Conservation (phyloP, 352 stramenopile genomes). For the Phytophthora ohioensis region DNA sequence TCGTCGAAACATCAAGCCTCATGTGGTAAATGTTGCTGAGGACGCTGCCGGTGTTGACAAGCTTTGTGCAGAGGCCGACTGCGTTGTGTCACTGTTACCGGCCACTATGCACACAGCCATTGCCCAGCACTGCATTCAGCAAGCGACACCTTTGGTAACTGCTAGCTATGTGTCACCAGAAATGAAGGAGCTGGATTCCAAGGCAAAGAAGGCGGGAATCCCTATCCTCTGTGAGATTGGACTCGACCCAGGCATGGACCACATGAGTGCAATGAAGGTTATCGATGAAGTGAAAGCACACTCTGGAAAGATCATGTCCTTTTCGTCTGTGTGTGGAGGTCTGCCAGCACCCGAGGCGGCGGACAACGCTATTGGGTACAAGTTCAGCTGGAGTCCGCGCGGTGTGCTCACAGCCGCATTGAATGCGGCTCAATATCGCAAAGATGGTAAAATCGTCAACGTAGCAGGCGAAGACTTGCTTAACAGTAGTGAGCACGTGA, state of each 20-base stretch:
- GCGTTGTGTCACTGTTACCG: constrained; percentile 95
- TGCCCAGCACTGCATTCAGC: constrained; percentile 89
- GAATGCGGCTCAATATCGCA: constrained; percentile 92
- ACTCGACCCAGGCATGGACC: constrained; percentile 96
- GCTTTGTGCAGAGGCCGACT: constrained; percentile 85
- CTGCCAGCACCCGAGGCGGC: constrained; percentile 94
- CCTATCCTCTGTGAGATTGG: constrained; percentile 96
- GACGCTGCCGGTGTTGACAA: constrained; percentile 56
- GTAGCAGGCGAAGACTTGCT: constrained; percentile 91
- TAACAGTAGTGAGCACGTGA: constrained; percentile 79
- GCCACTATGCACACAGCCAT: constrained; percentile 94
- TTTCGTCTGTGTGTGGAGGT: constrained; percentile 96
- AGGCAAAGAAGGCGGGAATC: constrained; percentile 82
- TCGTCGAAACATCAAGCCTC: constrained; percentile 70
- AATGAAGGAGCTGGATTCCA: constrained; percentile 88
- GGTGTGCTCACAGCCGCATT: constrained; percentile 94
- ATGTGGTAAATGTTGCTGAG: constrained; percentile 82
- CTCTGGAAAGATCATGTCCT: constrained; percentile 90
- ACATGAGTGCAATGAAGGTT: constrained; percentile 97
- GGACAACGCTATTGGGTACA: constrained; percentile 97
- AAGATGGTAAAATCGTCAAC: constrained; percentile 86
- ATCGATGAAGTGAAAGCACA: constrained; percentile 95
- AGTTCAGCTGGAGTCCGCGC: constrained; percentile 97
- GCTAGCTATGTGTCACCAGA: constrained; percentile 96
- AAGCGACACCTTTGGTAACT: constrained; percentile 92